These are phyloP conservation scores for Chloranthus sessilifolius DNA, from an alignment of 164 flowering plant species.

Conservation along the genomic window DNA sequence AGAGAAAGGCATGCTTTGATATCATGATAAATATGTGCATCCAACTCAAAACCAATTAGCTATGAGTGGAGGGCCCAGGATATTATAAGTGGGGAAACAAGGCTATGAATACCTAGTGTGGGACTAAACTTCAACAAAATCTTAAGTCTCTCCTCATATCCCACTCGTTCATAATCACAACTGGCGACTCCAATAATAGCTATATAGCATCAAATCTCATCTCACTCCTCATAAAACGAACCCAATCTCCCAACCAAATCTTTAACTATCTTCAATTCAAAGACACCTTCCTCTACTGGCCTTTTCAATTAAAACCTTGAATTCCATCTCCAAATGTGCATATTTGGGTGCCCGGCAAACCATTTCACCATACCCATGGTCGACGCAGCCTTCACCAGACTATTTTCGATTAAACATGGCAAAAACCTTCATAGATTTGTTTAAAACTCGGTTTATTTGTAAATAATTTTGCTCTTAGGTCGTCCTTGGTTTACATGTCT, in stretches of 20 bases:
- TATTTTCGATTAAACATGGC: constrained; percentile 25
- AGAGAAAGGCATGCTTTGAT: no score
- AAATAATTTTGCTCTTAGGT: constrained; percentile 47
- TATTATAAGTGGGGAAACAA: no score
- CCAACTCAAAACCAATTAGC: no score
- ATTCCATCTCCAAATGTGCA: constrained; percentile 39
- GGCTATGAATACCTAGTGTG: no score
- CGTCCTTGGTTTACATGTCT: constrained; percentile 60
- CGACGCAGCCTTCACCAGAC: constrained; percentile 55
- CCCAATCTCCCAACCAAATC: constrained; percentile 28
- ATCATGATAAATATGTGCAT: no score
- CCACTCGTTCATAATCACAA: constrained; percentile 51
- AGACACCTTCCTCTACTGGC: constrained; percentile 64
- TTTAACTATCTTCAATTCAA: constrained; percentile 30
- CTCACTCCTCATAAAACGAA: constrained; percentile 38
- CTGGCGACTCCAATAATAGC: constrained; percentile 45
- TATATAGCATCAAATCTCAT: constrained; percentile 74
- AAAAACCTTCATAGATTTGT: constrained; percentile 38
- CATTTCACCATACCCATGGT: constrained; percentile 71
- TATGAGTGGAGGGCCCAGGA: no score
- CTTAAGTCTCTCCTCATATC: constrained; percentile 34
- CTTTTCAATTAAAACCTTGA: constrained; percentile 29
- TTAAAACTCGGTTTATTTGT: constrained; percentile 35
- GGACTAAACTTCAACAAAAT: no score
- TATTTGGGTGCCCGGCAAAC: constrained; percentile 23